Evolutionary conservation across 352 stramenopile genomes (phyloP), one percentile per base, ranked within the genome.

Genomic region (Pseudoperonospora humuli): DNA sequence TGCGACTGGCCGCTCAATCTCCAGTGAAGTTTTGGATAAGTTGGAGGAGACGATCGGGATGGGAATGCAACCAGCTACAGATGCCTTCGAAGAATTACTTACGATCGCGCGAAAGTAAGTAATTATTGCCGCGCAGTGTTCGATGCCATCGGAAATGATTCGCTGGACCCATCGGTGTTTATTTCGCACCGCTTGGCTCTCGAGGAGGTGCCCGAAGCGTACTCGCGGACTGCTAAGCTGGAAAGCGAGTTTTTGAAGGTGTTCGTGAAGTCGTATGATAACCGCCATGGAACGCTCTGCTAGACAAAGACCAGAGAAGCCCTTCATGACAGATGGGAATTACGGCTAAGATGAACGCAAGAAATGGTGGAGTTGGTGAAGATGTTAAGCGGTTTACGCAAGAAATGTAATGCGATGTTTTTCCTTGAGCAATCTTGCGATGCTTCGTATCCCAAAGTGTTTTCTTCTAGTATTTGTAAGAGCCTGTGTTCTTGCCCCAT

Each of bases 241-340:
- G 68, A 82, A 34, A 56, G 74, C 25, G 61, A 53, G 0, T 83
- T 65, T 27, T 25, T 87, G 43, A 87, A 87, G 49, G 73, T 84
- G 33, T 54, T 84, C 10, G 65, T 79, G 20, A 67, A 67, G 48
- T 35, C 47, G 54, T 67, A 57, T 64, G n/a, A n/a, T n/a, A n/a
- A n/a, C n/a, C n/a, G n/a, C n/a, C n/a, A n/a, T n/a, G n/a, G n/a
- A n/a, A n/a, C n/a, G n/a, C n/a, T n/a, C n/a, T n/a, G n/a, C n/a
- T n/a, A n/a, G n/a, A n/a, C n/a, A n/a, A n/a, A n/a, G n/a, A n/a
- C n/a, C n/a, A n/a, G n/a, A n/a, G n/a, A n/a, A n/a, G n/a, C n/a
- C n/a, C n/a, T n/a, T n/a, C n/a, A 13, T 28, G 24, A 28, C 7
- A 28, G 3, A 28, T 13, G 3, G 24, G 13, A 10, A 27, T 27